A percentile compares a stretch with the other conserved stretches of the same genome.
Evolutionary conservation across 2,329 filamentous ascomycete species (phyloP).

Genomic region (Penicillium rolfsii): DNA sequence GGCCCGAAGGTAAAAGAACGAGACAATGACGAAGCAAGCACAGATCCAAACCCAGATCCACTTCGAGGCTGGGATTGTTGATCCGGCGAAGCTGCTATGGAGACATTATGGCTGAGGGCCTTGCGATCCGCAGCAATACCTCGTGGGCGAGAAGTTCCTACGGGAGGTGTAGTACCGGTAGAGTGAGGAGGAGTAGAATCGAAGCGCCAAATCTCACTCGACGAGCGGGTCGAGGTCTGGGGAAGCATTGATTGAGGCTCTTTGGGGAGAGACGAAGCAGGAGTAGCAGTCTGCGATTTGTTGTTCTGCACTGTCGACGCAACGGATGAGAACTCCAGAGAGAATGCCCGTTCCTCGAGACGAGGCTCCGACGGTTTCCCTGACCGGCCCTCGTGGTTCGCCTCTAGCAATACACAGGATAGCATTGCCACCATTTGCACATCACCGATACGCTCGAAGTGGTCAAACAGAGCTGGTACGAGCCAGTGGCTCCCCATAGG

Average conservation of each 20-base stretch:
- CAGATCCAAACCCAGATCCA: slow-evolving; percentile 47
- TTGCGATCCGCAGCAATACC: slow-evolving; percentile 48
- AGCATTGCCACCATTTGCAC: slow-evolving; percentile 69
- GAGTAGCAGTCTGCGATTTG: slow-evolving; percentile 47
- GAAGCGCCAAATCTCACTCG: slow-evolving; percentile 54
- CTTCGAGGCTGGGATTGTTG: slow-evolving; percentile 43
- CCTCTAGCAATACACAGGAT: slow-evolving; percentile 61
- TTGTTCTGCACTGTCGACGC: slow-evolving; percentile 44
- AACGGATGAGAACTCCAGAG: slow-evolving; percentile 53
- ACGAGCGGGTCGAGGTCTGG: slow-evolving; percentile 56
- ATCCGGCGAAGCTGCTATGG: slow-evolving; percentile 49
- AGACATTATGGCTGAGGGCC: slow-evolving; percentile 45
- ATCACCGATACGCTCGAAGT: slow-evolving; percentile 64
- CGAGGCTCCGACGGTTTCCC: slow-evolving; percentile 38
- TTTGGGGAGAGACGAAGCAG: slow-evolving; percentile 39
- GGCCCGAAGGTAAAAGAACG: slow-evolving; percentile 50
- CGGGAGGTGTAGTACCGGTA: slow-evolving; percentile 57
- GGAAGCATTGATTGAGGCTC: slow-evolving; percentile 36
- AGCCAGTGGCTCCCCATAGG: slow-evolving; percentile 60
- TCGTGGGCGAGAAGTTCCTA: slow-evolving; percentile 44
- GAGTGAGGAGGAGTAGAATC: slow-evolving; percentile 57
- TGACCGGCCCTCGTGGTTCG: slow-evolving; percentile 46
- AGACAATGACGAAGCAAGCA: slow-evolving; percentile 50
- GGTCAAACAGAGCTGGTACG: slow-evolving; percentile 59
- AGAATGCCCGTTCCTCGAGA: slow-evolving; percentile 50